Conservation (phyloP, 345 rosid genomes). For the Psidium friedrichsthalianum region DNA sequence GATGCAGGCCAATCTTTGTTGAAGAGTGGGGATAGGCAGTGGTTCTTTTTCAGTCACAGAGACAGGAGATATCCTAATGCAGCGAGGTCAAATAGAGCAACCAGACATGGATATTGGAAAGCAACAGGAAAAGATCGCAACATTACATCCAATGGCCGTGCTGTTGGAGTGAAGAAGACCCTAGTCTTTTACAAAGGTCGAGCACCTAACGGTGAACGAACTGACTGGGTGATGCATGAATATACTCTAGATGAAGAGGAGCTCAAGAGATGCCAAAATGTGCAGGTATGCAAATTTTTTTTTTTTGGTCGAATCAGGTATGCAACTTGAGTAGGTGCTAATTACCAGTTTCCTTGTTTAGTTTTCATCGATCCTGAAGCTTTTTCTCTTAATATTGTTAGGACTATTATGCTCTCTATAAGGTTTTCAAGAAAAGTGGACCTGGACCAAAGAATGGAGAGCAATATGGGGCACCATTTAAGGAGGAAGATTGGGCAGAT, state of each 20-base stretch:
- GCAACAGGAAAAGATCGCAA: slow-evolving; percentile 80
- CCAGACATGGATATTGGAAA: slow-evolving; percentile 74
- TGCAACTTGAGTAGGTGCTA: too few species aligned
- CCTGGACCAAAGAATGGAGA: slow-evolving; percentile 96
- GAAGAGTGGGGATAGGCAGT: slow-evolving; percentile 82
- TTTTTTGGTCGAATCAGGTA: neutral
- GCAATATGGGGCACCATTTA: slow-evolving; percentile 90
- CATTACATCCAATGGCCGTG: slow-evolving; percentile 35
- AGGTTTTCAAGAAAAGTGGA: slow-evolving; percentile 82
- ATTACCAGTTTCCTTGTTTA: neutral
- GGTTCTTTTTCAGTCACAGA: slow-evolving; percentile 84
- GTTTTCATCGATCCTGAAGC: neutral
- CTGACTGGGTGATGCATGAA: slow-evolving; percentile 98
- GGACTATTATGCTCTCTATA: slow-evolving; percentile 73
- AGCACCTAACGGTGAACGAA: slow-evolving; percentile 72
- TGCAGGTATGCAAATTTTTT: slow-evolving; percentile 29
- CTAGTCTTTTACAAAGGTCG: slow-evolving; percentile 76
- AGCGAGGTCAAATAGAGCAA: slow-evolving; percentile 78
- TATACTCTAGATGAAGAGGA: slow-evolving; percentile 74
- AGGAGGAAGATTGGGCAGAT: slow-evolving; percentile 80
- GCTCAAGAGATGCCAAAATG: slow-evolving; percentile 51
- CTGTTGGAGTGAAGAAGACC: slow-evolving; percentile 78
- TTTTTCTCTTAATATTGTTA: slow-evolving; percentile 1
- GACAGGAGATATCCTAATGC: slow-evolving; percentile 88
- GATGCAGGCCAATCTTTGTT: slow-evolving; percentile 45